phyloP scores from a whole-genome alignment of 192 early-diverging fungal species.

The Backusella macrospora region DNA sequence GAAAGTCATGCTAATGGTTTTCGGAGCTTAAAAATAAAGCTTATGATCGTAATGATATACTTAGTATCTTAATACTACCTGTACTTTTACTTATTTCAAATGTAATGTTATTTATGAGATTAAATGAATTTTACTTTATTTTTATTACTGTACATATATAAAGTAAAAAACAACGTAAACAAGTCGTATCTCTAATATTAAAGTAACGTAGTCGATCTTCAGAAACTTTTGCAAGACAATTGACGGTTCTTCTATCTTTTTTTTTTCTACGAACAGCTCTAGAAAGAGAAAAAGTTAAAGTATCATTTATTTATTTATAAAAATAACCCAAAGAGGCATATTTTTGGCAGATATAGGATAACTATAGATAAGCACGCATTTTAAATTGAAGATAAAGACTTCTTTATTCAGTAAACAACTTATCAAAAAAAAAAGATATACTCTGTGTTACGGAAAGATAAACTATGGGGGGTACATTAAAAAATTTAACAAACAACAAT shows the following conservation, averaged over 20 bases:
- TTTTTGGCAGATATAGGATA: constrained; percentile 2
- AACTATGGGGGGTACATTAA: background rate
- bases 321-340: background rate
- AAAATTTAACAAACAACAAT: constrained; percentile 7
- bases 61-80: too few species aligned
- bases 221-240: background rate
- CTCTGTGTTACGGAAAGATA: background rate
- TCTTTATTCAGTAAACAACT: constrained; percentile 9
- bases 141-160: too few species aligned
- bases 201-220: background rate
- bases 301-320: background rate
- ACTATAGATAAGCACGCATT: constrained; percentile 11
- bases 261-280: background rate
- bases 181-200: background rate
- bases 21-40: too few species aligned
- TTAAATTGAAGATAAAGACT: constrained; percentile 3
- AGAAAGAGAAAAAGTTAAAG: background rate
- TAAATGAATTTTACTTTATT: too few species aligned
- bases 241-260: background rate
- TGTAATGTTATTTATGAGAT: too few species aligned
- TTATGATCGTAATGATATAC: too few species aligned
- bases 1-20: background rate
- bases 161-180: background rate
- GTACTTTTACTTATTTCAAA: too few species aligned
- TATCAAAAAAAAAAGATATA: background rate